Base-by-base conservation (phyloP, 2,329 filamentous ascomycete genomes). In the Myriangium duriaei region DNA sequence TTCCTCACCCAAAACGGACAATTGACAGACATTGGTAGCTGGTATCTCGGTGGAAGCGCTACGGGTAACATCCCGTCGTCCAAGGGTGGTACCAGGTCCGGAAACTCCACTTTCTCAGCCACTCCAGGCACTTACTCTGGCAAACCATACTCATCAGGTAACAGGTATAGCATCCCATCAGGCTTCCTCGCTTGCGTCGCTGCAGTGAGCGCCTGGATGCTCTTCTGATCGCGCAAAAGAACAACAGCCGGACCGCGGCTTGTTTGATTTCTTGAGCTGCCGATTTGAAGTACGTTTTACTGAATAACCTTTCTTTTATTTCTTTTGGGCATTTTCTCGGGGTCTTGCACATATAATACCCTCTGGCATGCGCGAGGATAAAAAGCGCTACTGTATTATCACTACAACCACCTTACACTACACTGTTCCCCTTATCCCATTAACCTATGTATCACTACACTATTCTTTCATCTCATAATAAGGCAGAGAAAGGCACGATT, bases 11-110 rank as follows among this genome's bases (percentile, higher is more conserved):
- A 72, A 30, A 65, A 72, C 11, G 83, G 83, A 30, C 51, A 73
- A 43, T 61, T 91, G 45, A 87, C 82, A 1, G 74, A 84, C 47
- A 80, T 88, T 46, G 83, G 83, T 0, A 69, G 71, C 2, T 81
- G 78, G 77, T 91, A 88, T 55, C 57, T 91, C n/a, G 75, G 83
- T 44, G 51, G 67, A 37, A 28, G 45, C 17, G 55, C 54, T 6
- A 60, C 56, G 10, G 57, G 57, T 10, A 56, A 58, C 35, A 43
- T 57, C 19, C 59, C 60, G 11, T 17, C 36, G n/a, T 14, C 36
- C 13, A 32, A 29, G 9, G 24, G 26, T 6, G 32, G 30, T 12
- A 32, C 30, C 32, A 32, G 29, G 36, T 39, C 36, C 32, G 36
- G 36, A 29, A 39, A 39, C 30, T 30, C 32, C 36, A 39, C 36